Evolutionary conservation across 83 land plant genomes (phyloP).

Genomic region (Isoetes engelmannii): DNA sequence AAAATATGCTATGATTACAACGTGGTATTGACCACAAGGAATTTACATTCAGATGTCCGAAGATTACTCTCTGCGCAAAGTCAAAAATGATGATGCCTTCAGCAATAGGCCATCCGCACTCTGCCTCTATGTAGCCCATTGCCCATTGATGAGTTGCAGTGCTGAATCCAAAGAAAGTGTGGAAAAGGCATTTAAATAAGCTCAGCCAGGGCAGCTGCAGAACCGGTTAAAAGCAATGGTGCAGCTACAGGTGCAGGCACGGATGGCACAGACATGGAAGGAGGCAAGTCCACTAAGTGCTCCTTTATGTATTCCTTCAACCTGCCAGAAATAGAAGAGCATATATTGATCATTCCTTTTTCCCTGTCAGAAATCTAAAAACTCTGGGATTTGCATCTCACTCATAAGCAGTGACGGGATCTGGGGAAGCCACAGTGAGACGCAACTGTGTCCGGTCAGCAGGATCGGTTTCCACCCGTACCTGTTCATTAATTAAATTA

Average conservation of each 20-base stretch:
- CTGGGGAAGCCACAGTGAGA: slow-evolving; percentile 86
- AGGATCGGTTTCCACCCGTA: slow-evolving; percentile 95
- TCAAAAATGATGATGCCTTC: too few species aligned
- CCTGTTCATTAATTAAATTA: slow-evolving; percentile 33
- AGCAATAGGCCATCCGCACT: too few species aligned
- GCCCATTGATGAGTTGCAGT: too few species aligned
- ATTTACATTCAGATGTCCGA: too few species aligned
- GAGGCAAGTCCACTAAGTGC: slow-evolving; percentile 49
- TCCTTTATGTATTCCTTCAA: slow-evolving; percentile 91
- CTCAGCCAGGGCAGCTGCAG: slow-evolving; percentile 71
- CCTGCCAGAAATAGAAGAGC: slow-evolving; percentile 27
- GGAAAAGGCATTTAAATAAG: slow-evolving; percentile 33
- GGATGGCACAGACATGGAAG: too few species aligned
- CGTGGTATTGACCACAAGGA: too few species aligned
- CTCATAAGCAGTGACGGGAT: slow-evolving; percentile 76
- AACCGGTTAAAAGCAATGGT: slow-evolving; percentile 43
- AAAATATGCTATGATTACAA: too few species aligned
- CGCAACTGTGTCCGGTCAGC: slow-evolving; percentile 92
- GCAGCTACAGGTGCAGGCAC: background rate
- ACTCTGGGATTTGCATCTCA: slow-evolving; percentile 25
- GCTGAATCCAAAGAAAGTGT: too few species aligned
- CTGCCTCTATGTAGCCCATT: too few species aligned
- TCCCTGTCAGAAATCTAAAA: background rate
- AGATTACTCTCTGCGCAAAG: too few species aligned
- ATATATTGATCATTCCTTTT: background rate